Conservation (phyloP, 1,284 basidiomycete species). For the Trichosporon sp. region DNA sequence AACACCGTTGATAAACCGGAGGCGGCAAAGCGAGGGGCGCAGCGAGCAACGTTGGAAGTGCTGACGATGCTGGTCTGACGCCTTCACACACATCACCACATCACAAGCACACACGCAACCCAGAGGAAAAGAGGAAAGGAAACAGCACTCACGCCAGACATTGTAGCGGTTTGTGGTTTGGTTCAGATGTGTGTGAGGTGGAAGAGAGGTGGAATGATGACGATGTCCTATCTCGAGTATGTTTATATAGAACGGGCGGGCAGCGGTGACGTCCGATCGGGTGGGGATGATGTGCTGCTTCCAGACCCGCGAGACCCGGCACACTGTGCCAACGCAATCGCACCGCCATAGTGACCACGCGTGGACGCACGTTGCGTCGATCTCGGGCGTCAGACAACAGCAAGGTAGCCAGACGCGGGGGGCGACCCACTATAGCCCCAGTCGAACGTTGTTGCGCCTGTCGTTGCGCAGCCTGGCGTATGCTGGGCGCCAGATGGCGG, state of each 20-base stretch:
- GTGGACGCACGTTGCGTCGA: constrained; percentile 11
- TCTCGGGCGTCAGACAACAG: neutral
- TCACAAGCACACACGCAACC: neutral
- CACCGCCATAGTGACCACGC: constrained; percentile 3
- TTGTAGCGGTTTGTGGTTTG: constrained; percentile 20
- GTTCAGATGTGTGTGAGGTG: constrained; percentile 18
- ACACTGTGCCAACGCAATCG: constrained; percentile 11
- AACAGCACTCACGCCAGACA: constrained; percentile 27
- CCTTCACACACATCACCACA: too few species aligned
- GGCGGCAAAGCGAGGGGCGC: neutral
- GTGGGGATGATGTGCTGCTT: constrained; percentile 9
- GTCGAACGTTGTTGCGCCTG: neutral
- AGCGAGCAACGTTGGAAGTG: neutral
- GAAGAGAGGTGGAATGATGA: constrained; percentile 8
- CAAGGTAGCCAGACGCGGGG: neutral
- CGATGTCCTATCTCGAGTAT: neutral
- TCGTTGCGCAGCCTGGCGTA: constrained; percentile 1
- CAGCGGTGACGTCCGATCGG: constrained; percentile 7
- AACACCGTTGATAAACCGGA: neutral
- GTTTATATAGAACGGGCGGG: neutral
- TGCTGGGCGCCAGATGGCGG: neutral
- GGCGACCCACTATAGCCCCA: neutral
- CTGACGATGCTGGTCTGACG: neutral
- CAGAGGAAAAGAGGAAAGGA: neutral
- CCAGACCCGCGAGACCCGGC: neutral